phyloP scores from a whole-genome alignment of 1,284 basidiomycete species.

The Leccinum subrobustum region DNA sequence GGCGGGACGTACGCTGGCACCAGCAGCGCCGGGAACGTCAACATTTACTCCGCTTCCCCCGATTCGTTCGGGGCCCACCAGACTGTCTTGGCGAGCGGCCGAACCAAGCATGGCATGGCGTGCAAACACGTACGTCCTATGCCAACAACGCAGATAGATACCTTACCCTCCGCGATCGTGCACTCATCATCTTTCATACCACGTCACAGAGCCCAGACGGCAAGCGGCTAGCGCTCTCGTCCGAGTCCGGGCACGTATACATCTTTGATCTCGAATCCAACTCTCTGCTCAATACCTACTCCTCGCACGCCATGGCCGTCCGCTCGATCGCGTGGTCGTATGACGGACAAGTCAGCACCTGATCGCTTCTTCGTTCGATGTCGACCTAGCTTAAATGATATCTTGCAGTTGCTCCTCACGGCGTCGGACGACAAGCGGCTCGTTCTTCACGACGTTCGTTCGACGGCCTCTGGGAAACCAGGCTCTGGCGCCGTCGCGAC shows the following conservation, averaged over 20 bases:
- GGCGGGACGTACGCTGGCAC: constrained; percentile 76
- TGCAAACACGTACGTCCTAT: constrained; percentile 68
- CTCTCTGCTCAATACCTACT: constrained; percentile 65
- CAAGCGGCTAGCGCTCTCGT: constrained; percentile 70
- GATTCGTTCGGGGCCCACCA: constrained; percentile 62
- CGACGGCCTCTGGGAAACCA: constrained; percentile 50
- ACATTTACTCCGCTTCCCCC: constrained; percentile 59
- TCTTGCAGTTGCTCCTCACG: constrained; percentile 70
- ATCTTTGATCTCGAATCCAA: constrained; percentile 74
- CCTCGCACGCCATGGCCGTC: constrained; percentile 84
- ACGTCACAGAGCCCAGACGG: constrained; percentile 78
- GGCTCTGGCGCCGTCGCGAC: constrained; percentile 79
- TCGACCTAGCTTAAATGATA: constrained; percentile 1
- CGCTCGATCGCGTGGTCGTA: constrained; percentile 82
- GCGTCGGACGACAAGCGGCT: constrained; percentile 88
- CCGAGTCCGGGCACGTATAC: constrained; percentile 80
- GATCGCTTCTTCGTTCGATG: constrained; percentile 13
- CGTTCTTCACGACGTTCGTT: constrained; percentile 80
- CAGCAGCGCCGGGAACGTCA: constrained; percentile 72
- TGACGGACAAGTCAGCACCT: constrained; percentile 55
- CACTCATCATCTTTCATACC: constrained; percentile 14
- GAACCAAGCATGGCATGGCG: constrained; percentile 80
- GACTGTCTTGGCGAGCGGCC: constrained; percentile 60
- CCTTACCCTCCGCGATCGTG: not conserved
- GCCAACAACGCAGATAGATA: constrained; percentile 6